A percentile compares a stretch with the other conserved stretches of the same genome.
phyloP scores from a whole-genome alignment of 2,329 filamentous ascomycete genomes.

The Macrophomina pseudophaseolina region DNA sequence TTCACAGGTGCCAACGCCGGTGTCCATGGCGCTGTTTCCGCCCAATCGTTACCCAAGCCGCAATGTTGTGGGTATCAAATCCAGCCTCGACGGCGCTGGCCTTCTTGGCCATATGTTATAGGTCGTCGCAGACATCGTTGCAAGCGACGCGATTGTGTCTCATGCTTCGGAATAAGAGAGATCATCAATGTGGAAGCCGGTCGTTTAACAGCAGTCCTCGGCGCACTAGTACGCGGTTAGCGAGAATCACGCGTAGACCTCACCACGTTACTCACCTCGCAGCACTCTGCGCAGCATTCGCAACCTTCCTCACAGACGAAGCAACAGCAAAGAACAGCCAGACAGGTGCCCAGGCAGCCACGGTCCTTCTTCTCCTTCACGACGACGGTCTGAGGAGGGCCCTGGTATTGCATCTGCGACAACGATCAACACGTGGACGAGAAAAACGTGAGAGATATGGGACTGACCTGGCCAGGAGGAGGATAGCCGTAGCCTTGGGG shows the following conservation, averaged over 20 bases:
- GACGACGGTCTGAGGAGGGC: constrained; percentile 48
- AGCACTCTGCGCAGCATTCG: constrained; percentile 68
- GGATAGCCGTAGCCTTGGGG: not conserved
- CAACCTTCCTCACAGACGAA: constrained; percentile 69
- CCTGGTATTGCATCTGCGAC: constrained; percentile 56
- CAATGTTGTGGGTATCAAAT: constrained; percentile 25
- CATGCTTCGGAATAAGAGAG: not conserved
- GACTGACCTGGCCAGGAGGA: constrained; percentile 2
- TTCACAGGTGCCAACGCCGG: not conserved
- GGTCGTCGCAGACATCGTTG: constrained; percentile 5
- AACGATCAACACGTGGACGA: not conserved
- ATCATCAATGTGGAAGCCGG: not conserved
- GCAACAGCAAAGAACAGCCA: constrained; percentile 66
- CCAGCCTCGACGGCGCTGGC: constrained; percentile 3
- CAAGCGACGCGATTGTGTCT: not conserved
- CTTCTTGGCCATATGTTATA: not conserved
- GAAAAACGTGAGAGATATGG: too few species aligned
- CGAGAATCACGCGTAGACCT: constrained; percentile 18
- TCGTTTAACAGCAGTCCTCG: constrained; percentile 39
- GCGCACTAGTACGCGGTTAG: constrained; percentile 33
- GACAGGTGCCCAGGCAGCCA: constrained; percentile 58
- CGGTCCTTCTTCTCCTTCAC: constrained; percentile 54
- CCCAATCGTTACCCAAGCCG: constrained; percentile 18
- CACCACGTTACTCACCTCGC: constrained; percentile 52
- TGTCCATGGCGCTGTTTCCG: constrained; percentile 10